Evolutionary conservation across 768 basidiomycete species (phyloP).

Genomic region (Russula brevipes): DNA sequence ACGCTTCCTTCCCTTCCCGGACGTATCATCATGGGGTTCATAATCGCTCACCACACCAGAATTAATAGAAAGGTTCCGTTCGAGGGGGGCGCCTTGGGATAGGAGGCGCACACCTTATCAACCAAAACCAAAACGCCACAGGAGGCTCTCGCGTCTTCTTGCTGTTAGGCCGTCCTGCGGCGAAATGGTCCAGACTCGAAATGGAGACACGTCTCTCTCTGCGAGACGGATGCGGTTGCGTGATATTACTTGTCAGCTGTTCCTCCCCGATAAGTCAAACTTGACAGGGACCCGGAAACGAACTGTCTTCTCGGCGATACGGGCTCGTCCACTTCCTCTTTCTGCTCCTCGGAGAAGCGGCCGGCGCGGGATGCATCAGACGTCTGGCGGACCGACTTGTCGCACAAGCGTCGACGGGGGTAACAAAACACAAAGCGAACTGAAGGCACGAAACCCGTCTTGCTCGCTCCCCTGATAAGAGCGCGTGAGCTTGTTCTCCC

Average conservation of each 20-base stretch:
- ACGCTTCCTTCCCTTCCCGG: too few species aligned
- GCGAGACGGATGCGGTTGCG: background rate
- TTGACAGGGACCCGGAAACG: background rate
- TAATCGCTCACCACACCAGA: too few species aligned
- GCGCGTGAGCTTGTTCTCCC: too few species aligned
- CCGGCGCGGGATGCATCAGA: background rate
- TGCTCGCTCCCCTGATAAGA: too few species aligned
- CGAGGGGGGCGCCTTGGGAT: background rate
- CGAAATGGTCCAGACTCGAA: background rate
- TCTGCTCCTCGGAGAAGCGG: slow-evolving; percentile 2
- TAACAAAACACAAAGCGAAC: too few species aligned
- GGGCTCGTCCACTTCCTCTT: slow-evolving; percentile 5
- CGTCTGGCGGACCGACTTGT: background rate
- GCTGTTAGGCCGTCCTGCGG: too few species aligned
- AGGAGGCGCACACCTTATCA: background rate
- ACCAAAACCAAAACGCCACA: background rate
- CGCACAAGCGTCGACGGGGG: background rate
- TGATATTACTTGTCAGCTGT: background rate
- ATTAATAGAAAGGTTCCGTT: background rate
- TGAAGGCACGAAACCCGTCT: slow-evolving; percentile 1
- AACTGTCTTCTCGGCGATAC: background rate
- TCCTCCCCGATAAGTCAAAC: slow-evolving; percentile 3
- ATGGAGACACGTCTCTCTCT: background rate
- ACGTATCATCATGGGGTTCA: too few species aligned
- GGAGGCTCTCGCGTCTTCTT: background rate